phyloP scores from a whole-genome alignment of 805 yeast species.

The Metschnikowia lachancei region DNA sequence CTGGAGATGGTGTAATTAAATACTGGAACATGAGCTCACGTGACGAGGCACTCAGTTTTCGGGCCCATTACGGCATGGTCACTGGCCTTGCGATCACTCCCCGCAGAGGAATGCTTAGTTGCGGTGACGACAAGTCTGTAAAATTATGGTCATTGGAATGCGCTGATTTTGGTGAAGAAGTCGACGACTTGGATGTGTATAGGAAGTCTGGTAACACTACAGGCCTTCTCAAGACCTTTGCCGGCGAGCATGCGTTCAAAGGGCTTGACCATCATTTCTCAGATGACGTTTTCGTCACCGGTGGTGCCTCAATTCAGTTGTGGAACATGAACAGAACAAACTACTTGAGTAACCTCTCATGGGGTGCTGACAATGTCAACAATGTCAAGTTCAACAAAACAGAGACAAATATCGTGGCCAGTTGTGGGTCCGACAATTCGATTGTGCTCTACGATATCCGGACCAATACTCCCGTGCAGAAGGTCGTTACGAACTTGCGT shows the following conservation, averaged over 20 bases:
- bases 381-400: constrained; percentile 85
- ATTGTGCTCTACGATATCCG: constrained; percentile 87
- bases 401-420: constrained; percentile 84
- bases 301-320: constrained; percentile 84
- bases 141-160: constrained; percentile 81
- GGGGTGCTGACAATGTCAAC: constrained; percentile 95
- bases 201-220: constrained; percentile 25
- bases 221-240: constrained; percentile 73
- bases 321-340: constrained; percentile 87
- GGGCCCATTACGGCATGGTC: constrained; percentile 89
- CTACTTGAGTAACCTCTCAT: constrained; percentile 72
- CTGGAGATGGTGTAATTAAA: constrained; percentile 93
- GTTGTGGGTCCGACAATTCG: constrained; percentile 83
- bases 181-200: constrained; percentile 33
- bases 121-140: constrained; percentile 87
- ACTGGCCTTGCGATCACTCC: constrained; percentile 79
- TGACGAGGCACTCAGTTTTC: constrained; percentile 69
- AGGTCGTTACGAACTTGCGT: constrained; percentile 75
- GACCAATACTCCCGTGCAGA: constrained; percentile 89
- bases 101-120: constrained; percentile 58
- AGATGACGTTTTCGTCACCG: constrained; percentile 79
- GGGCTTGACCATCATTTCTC: constrained; percentile 83
- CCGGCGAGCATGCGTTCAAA: constrained; percentile 81
- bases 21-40: constrained; percentile 88
- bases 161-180: constrained; percentile 46